Conservation (phyloP, 2,329 filamentous ascomycete species). For the Xylaria hypoxylon region DNA sequence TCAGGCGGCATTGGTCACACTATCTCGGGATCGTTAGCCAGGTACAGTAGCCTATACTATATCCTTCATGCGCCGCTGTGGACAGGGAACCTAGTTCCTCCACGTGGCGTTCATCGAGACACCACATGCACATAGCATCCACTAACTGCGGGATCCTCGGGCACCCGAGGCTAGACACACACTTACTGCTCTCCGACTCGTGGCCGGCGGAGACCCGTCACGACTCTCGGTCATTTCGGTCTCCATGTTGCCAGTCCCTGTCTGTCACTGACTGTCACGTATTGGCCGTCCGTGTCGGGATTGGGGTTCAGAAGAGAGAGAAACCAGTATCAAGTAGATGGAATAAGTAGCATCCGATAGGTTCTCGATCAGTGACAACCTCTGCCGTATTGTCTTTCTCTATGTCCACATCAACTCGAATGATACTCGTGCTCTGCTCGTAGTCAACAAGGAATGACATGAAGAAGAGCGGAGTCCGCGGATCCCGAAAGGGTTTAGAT, state of each 20-base stretch:
- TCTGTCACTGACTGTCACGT: neutral
- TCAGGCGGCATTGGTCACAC: slow-evolving; percentile 56
- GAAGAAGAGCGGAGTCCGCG: slow-evolving; percentile 43
- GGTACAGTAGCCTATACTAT: slow-evolving; percentile 32
- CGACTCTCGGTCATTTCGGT: slow-evolving; percentile 53
- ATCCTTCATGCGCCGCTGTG: neutral
- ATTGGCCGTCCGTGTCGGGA: slow-evolving; percentile 2
- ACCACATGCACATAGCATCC: neutral
- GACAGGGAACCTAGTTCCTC: no score
- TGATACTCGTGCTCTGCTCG: neutral
- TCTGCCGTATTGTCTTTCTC: neutral
- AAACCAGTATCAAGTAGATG: neutral
- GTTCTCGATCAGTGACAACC: neutral
- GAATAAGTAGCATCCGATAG: slow-evolving; percentile 15
- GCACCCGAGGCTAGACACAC: slow-evolving; percentile 50
- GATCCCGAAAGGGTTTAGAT: slow-evolving; percentile 54
- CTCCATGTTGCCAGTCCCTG: slow-evolving; percentile 43
- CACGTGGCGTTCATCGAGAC: neutral
- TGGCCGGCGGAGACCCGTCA: slow-evolving; percentile 52
- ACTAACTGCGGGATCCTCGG: slow-evolving; percentile 38
- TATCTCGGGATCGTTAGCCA: slow-evolving; percentile 54
- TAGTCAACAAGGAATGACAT: neutral
- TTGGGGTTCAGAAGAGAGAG: neutral
- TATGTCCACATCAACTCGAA: neutral
- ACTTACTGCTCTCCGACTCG: slow-evolving; percentile 56